Percentiles rank a stretch among this genome's conserved stretches.
phyloP scores from a whole-genome alignment of 2,329 filamentous ascomycete genomes.

The Stachybotrys echinatus region DNA sequence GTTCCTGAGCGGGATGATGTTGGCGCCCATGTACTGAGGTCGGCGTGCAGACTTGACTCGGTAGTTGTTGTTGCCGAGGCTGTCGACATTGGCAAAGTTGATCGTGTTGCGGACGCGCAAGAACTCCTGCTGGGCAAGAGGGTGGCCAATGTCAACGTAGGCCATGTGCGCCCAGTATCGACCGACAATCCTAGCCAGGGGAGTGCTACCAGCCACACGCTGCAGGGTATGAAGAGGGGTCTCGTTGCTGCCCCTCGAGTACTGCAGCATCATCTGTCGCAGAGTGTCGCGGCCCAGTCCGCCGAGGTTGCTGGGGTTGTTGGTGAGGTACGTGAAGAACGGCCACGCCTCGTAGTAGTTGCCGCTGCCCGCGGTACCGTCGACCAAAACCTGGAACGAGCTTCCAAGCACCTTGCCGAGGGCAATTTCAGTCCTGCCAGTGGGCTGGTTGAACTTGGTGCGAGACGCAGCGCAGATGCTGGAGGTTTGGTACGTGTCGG shows the following conservation, averaged over 20 bases:
- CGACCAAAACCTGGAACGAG: slow-evolving; percentile 42
- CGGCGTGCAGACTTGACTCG: slow-evolving; percentile 34
- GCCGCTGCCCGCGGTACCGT: slow-evolving; percentile 31
- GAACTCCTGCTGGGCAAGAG: slow-evolving; percentile 32
- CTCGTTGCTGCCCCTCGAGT: slow-evolving; percentile 38
- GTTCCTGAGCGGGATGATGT: slow-evolving; percentile 38
- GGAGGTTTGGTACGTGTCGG: slow-evolving; percentile 42
- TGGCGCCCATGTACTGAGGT: slow-evolving; percentile 45
- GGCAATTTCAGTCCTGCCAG: slow-evolving; percentile 32
- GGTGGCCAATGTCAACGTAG: slow-evolving; percentile 43
- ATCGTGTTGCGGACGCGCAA: slow-evolving; percentile 24
- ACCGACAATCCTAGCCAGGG: slow-evolving; percentile 36
- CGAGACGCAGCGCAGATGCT: slow-evolving; percentile 34
- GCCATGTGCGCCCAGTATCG: slow-evolving; percentile 50
- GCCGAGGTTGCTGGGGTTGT: slow-evolving; percentile 38
- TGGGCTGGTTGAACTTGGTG: slow-evolving; percentile 24
- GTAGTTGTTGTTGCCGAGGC: slow-evolving; percentile 28
- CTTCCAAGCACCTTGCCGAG: slow-evolving; percentile 40
- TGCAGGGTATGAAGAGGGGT: slow-evolving; percentile 42
- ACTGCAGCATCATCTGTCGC: slow-evolving; percentile 36
- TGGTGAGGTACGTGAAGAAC: slow-evolving; percentile 41
- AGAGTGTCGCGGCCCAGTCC: slow-evolving; percentile 35
- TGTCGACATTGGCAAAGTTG: slow-evolving; percentile 38
- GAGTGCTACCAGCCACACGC: slow-evolving; percentile 26
- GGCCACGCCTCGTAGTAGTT: slow-evolving; percentile 51